A percentile compares a stretch with the other conserved stretches of the same genome.
Conservation (phyloP, 345 rosid genomes). For the Camelina sativa region DNA sequence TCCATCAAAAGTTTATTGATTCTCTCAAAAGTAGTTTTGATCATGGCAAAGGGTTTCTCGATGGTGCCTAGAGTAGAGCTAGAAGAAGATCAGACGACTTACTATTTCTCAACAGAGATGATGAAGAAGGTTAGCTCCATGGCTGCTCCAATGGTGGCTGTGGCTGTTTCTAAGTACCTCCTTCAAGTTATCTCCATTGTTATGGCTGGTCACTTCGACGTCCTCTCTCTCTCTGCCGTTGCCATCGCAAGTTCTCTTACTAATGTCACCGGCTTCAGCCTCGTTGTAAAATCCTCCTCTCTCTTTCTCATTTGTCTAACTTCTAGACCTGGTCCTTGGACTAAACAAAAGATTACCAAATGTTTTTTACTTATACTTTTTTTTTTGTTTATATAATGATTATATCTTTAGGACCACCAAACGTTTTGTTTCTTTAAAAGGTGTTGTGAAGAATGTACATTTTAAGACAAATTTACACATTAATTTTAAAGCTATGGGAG, state of each 20-base stretch:
- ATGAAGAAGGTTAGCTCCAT: conserved; percentile 41
- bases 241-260: conserved; percentile 43
- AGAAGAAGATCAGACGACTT: conserved; percentile 15
- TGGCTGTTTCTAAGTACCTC: conserved; percentile 35
- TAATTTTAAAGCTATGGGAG: not conserved
- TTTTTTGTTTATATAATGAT: too few relatives aligned
- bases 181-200: conserved; percentile 44
- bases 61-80: conserved; percentile 29
- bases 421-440: not conserved
- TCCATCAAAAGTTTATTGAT: not conserved
- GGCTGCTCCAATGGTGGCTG: conserved; percentile 50
- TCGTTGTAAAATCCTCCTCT: conserved; percentile 30
- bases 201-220: conserved; percentile 46
- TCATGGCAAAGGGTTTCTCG: conserved; percentile 32
- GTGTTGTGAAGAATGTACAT: not conserved
- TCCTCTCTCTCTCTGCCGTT: conserved; percentile 39
- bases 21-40: not conserved
- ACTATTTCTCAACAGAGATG: conserved; percentile 29
- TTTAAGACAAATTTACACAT: too few relatives aligned
- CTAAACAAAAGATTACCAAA: too few relatives aligned
- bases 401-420: not conserved
- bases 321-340: too few relatives aligned
- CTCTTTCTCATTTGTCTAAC: not conserved
- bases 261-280: conserved; percentile 46
- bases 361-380: too few relatives aligned